Percentiles rank a stretch among this genome's conserved stretches.
Conservation (phyloP, 169 alveolate genomes). For the Cryptosporidium tyzzeri region DNA sequence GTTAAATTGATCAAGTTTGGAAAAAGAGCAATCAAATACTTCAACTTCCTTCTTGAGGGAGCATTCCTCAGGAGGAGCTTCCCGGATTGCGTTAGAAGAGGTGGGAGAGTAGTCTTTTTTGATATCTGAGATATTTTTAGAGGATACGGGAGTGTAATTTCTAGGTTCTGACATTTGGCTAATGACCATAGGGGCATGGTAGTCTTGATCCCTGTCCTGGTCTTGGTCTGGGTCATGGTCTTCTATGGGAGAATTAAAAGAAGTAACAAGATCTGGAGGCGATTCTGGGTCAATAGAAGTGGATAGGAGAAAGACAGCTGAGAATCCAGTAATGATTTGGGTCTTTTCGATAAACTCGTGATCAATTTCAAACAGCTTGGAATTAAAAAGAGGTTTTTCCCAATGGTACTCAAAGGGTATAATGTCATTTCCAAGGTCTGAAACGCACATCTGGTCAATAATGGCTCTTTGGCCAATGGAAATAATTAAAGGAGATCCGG, state of each 20-base stretch:
- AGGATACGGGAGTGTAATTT: background rate
- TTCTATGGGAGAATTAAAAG: slow-evolving; percentile 19
- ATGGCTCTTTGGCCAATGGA: slow-evolving; percentile 75
- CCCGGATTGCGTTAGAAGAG: background rate
- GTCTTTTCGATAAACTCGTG: slow-evolving; percentile 46
- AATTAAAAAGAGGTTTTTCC: slow-evolving; percentile 38
- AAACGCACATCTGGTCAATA: slow-evolving; percentile 57
- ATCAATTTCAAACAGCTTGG: slow-evolving; percentile 25
- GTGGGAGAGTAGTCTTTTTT: background rate
- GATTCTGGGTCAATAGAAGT: slow-evolving; percentile 1
- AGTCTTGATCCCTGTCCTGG: background rate
- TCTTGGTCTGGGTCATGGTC: background rate
- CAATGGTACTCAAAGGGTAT: slow-evolving; percentile 67
- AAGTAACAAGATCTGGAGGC: background rate
- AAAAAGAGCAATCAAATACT: background rate
- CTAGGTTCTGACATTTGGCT: slow-evolving; percentile 1
- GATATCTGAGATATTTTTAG: background rate
- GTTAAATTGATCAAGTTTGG: background rate
- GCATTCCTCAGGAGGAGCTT: background rate
- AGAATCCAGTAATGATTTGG: slow-evolving; percentile 45
- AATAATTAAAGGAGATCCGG: slow-evolving; percentile 57
- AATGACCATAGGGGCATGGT: background rate
- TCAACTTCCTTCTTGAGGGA: background rate
- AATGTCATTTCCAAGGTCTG: background rate
- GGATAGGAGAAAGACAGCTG: slow-evolving; percentile 61